Base-by-base conservation (phyloP, 805 yeast genomes). In the Zygosaccharomyces gambellarensis region DNA sequence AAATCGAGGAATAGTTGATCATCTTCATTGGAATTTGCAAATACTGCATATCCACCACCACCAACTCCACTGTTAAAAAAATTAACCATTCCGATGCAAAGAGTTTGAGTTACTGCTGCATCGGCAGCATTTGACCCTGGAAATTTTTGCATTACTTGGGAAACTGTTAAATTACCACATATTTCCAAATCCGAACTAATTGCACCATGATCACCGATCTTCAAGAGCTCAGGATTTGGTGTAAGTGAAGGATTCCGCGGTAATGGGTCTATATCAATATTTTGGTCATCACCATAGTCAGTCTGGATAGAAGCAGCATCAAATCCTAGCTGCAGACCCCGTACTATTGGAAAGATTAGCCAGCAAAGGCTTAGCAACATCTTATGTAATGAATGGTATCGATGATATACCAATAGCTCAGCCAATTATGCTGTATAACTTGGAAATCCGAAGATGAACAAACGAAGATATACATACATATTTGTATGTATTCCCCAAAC, bases 21-120 rank as follows among this genome's bases (percentile, higher is more conserved):
- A 6, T 76, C 74, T 10, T 74, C 70, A 25, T 65, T 67, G 39
- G 63, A 47, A 23, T 58, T 51, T 2, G 65, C 55, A 46, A 49
- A 55, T 1, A 82, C 77, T 39, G 86, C 84, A 58, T 79, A 89
- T 0, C 86, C 88, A 8, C 99, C 98, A 4, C 98, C 98, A 6
- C 97, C 97, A 39, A 92, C 83, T 0, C 97, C 96, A 1, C 95
- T 83, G 50, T 84, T 83, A 70, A 85, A 88, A 54, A 89, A 82
- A 62, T 87, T 87, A 21, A 88, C 69, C 47, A 87, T 76, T 2
- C 98, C 98, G 29, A 92, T 81, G 62, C 99, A 92, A 27, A 92
- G 72, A 0, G 95, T 88, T 10, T 87, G 86, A 0, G 96, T 85
- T 2, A 92, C 84, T 0, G 96, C 87, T 0, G 97, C 96, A 64